Evolutionary conservation across 208 protist species (phyloP).

Genomic region (Paratrypanosoma confusum): DNA sequence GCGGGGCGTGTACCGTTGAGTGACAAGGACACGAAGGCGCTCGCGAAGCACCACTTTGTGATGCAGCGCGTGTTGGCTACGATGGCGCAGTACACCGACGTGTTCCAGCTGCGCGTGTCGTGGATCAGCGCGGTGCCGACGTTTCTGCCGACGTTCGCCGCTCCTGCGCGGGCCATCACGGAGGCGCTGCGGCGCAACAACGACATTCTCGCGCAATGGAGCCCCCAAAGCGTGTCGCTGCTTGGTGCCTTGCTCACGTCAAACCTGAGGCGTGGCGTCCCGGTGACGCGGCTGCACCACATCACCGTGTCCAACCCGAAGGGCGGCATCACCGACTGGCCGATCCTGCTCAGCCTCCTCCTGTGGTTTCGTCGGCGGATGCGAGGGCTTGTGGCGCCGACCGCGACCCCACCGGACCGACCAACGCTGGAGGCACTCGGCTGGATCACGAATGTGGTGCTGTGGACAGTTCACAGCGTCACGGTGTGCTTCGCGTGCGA

Average conservation of each 20-base stretch:
- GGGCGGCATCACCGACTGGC: constrained; percentile 66
- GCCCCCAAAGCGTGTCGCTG: constrained; percentile 28
- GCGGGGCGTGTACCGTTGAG: too few relatives aligned
- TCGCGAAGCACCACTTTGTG: constrained; percentile 45
- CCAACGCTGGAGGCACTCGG: constrained; percentile 28
- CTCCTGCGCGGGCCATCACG: constrained; percentile 21
- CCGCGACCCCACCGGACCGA: too few relatives aligned
- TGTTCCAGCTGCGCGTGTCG: constrained; percentile 64
- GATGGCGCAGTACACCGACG: constrained; percentile 64
- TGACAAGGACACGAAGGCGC: neutral
- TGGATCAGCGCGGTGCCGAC: constrained; percentile 66
- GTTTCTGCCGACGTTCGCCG: constrained; percentile 37
- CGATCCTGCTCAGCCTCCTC: constrained; percentile 67
- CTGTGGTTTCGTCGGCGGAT: constrained; percentile 28
- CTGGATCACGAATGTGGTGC: constrained; percentile 66
- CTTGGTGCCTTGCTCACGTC: constrained; percentile 65
- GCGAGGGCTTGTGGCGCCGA: too few relatives aligned
- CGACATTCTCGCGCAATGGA: constrained; percentile 8
- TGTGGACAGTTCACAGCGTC: constrained; percentile 78
- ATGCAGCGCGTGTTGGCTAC: constrained; percentile 67
- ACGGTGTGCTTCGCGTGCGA: constrained; percentile 64
- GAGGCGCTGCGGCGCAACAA: constrained; percentile 25
- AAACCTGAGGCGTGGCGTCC: constrained; percentile 38
- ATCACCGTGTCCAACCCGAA: constrained; percentile 22
- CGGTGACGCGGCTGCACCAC: constrained; percentile 78